Percentiles rank a stretch among this genome's conserved stretches.
Conservation (phyloP, 2,329 filamentous ascomycete genomes). For the Calonectria ilicicola region DNA sequence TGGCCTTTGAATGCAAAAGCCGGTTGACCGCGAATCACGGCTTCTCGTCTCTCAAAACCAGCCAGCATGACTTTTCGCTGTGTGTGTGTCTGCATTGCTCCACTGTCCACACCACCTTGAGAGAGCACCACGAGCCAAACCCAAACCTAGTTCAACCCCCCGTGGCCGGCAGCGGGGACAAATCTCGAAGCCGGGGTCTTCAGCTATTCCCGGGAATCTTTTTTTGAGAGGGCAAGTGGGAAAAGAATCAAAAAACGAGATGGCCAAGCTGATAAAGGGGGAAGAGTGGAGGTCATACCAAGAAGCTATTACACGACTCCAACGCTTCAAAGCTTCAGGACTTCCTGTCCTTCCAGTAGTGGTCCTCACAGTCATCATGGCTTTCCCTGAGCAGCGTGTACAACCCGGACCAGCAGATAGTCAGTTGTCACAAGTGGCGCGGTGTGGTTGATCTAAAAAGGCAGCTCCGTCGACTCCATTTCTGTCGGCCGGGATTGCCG, state of each 20-base stretch:
- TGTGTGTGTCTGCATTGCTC: background rate
- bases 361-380: too few species aligned
- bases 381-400: too few species aligned
- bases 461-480: background rate
- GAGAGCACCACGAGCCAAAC: background rate
- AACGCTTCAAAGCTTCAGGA: too few species aligned
- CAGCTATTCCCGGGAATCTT: background rate
- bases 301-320: background rate
- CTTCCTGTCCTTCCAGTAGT: too few species aligned
- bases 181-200: background rate
- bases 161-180: background rate
- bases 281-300: too few species aligned
- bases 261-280: background rate
- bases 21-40: background rate
- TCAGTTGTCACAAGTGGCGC: background rate
- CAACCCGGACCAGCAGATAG: background rate
- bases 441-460: background rate
- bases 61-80: background rate
- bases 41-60: background rate
- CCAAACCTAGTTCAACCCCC: background rate
- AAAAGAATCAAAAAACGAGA: background rate
- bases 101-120: slow-evolving; percentile 1
- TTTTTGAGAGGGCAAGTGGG: background rate
- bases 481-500: background rate
- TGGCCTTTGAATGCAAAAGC: background rate